Percentiles rank a stretch among this genome's conserved stretches.
These are phyloP conservation scores for Cladosporium sp. DNA, from an alignment of 2,329 filamentous ascomycete genomes.

Conservation along the genomic window DNA sequence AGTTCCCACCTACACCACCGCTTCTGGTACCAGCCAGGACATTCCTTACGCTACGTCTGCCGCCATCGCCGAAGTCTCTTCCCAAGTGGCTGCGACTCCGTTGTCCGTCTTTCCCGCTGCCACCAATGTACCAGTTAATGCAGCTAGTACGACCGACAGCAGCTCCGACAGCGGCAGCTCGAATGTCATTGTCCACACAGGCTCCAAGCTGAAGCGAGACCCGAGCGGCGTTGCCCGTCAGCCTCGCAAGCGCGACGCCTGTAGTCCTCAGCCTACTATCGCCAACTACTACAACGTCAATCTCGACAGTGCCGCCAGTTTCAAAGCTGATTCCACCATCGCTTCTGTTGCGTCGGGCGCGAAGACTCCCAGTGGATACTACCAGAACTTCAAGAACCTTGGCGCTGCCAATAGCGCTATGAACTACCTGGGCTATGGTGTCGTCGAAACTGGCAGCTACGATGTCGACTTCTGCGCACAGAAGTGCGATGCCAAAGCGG, in stretches of 20 bases:
- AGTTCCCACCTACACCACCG: slow-evolving; percentile 11
- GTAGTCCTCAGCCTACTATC: not conserved
- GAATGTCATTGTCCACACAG: not conserved
- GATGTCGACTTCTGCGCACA: slow-evolving; percentile 17
- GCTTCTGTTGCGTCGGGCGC: slow-evolving; percentile 2
- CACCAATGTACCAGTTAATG: not conserved
- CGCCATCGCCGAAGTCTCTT: not conserved
- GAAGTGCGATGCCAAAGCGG: slow-evolving; percentile 17
- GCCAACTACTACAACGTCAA: not conserved
- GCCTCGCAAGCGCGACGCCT: too few species aligned
- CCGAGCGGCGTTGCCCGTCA: too few species aligned
- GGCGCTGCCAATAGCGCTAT: slow-evolving; percentile 14
- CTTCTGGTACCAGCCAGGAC: not conserved
- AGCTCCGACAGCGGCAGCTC: not conserved
- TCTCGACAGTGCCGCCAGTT: not conserved
- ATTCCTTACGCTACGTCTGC: not conserved
- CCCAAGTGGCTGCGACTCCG: not conserved
- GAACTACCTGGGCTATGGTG: slow-evolving; percentile 15
- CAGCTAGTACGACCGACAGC: not conserved
- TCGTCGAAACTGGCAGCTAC: slow-evolving; percentile 16
- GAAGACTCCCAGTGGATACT: slow-evolving; percentile 14
- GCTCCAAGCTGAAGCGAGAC: not conserved
- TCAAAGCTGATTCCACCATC: slow-evolving; percentile 14
- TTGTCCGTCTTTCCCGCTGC: not conserved
- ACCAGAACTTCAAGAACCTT: slow-evolving; percentile 16